Percentiles rank a stretch among this genome's conserved stretches.
Conservation (phyloP, 306 rosid species). For the Vigna radiata region DNA sequence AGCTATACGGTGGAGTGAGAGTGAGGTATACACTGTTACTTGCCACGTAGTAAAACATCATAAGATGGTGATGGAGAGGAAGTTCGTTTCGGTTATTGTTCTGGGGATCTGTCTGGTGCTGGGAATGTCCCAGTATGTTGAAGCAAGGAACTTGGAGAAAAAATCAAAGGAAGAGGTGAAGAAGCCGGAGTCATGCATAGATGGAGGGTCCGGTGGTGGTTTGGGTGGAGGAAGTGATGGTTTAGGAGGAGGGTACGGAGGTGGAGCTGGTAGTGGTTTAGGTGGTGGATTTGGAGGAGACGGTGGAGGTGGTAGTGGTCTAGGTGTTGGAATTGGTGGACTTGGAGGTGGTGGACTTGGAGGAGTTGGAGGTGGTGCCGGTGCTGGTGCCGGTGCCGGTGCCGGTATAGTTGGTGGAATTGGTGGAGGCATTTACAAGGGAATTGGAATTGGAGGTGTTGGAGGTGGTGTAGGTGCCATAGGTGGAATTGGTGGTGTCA, state of each 20-base stretch:
- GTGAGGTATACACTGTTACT: conserved; percentile 18
- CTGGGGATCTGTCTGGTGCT: conserved; percentile 48
- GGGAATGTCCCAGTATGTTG: conserved; percentile 44
- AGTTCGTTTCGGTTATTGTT: conserved; percentile 44
- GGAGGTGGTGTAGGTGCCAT: conserved; percentile 31
- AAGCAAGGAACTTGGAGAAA: conserved; percentile 53
- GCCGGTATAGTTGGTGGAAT: neutral
- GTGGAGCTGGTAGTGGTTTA: conserved; percentile 32
- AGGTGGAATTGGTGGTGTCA: conserved; percentile 42
- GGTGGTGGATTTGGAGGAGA: conserved; percentile 48
- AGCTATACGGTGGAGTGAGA: neutral
- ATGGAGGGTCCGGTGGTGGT: conserved; percentile 19
- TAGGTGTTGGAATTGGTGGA: conserved; percentile 36
- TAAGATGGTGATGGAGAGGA: conserved; percentile 46
- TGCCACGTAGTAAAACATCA: neutral
- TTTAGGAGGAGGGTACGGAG: conserved; percentile 40
- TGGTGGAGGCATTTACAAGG: conserved; percentile 13
- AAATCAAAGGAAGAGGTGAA: conserved; percentile 48
- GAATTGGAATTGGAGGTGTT: conserved; percentile 13
- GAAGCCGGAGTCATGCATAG: conserved; percentile 52
- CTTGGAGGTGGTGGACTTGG: conserved; percentile 43
- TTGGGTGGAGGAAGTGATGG: conserved; percentile 3
- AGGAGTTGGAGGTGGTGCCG: conserved; percentile 26
- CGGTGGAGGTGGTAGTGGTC: conserved; percentile 33
- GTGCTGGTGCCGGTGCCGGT: conserved; percentile 28